Conservation (phyloP, 78 protist genomes). For the Creolimax fragrantissima region DNA sequence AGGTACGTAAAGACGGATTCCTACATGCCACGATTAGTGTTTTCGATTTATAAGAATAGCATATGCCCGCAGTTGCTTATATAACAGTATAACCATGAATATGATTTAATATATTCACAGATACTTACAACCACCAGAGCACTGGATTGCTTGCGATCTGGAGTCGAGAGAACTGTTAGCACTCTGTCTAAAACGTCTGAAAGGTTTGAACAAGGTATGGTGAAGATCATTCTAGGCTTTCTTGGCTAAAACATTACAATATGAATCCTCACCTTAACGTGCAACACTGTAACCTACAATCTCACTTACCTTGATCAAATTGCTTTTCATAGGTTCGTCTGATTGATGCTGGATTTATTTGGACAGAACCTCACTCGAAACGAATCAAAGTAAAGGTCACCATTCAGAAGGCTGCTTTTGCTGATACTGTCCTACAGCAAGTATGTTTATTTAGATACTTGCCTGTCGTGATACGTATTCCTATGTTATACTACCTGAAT, state of each 20-base stretch:
- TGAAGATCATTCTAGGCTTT: too few species aligned
- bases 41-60: too few species aligned
- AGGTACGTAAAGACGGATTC: constrained; percentile 57
- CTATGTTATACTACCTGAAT: not conserved
- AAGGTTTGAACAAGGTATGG: constrained; percentile 74
- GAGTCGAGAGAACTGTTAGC: constrained; percentile 91
- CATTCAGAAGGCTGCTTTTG: constrained; percentile 85
- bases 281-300: too few species aligned
- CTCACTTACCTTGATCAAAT: not conserved
- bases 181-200: constrained; percentile 63
- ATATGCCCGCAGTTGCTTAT: too few species aligned
- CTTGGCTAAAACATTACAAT: not conserved
- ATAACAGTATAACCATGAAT: too few species aligned
- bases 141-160: constrained; percentile 73
- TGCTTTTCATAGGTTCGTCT: too few species aligned
- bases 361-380: constrained; percentile 99
- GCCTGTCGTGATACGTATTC: not conserved
- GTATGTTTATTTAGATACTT: too few species aligned
- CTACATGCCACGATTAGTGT: too few species aligned
- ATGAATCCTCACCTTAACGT: not conserved
- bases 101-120: not conserved
- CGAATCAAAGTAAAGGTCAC: constrained; percentile 86
- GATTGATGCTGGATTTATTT: constrained; percentile 94
- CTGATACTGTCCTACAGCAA: constrained; percentile 56
- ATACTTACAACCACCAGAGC: constrained; percentile 68